Base-by-base conservation (phyloP, 2,329 filamentous ascomycete genomes). In the Cytospora mali region DNA sequence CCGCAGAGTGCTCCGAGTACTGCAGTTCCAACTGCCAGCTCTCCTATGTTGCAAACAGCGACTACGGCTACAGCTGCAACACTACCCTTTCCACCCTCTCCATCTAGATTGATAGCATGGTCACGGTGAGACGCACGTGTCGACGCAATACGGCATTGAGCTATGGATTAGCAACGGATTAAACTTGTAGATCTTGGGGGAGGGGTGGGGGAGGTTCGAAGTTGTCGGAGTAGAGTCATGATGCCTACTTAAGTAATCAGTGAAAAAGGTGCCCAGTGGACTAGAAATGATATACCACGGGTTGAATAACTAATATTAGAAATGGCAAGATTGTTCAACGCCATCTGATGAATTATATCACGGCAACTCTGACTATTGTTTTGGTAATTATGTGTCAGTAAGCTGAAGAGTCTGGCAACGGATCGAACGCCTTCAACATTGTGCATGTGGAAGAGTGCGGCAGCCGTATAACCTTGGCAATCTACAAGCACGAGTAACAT, bases 11-110 rank as follows among this genome's bases (percentile, higher is more conserved):
- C 48, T 35, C 33, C 25, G 25, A 55, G 35, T 23, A 39, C 29
- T 64, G 62, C 52, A 46, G 57, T 28, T 52, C 54, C 29, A 61
- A 21, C 14, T 64, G 62, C 62, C 62, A 61, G 53, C 62, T 61
- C 21, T 64, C 62, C 2, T 55, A 59, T 35, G 62, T 64, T 25
- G 52, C 62, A 33, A 51, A 64, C 62, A 64, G 60, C 49, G 60
- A 62, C 60, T 62, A 29, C 23, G 60, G 60, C 1, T 62, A 62
- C 54, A 58, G 21, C 29, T 62, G 60, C 60, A 62, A 62, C 54
- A 29, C 28, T 28, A 62, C 60, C n/a, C 11, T 42, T 16, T 18
- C 59, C 18, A 48, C 51, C 23, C 11, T 18, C 5, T 6, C 51
- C 27, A 21, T 29, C 9, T 54, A 54, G 23, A 54, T 16, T 10